phyloP scores from a whole-genome alignment of 805 yeast genomes.

The Starmerella khaoyaiensis region DNA sequence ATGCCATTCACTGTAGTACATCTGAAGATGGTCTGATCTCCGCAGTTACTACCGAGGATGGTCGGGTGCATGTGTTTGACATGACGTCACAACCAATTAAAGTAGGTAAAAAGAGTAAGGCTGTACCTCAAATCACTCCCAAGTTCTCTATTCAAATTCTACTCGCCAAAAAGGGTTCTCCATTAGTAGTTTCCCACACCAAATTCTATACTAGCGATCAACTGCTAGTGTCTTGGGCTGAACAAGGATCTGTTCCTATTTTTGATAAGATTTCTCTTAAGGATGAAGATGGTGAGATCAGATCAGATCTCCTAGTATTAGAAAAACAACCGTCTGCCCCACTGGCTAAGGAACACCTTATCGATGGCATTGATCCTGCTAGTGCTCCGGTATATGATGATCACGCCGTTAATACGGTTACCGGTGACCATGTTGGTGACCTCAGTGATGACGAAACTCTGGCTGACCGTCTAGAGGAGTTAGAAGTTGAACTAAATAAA shows the following conservation, averaged over 20 bases:
- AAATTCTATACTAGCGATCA: conserved; percentile 13
- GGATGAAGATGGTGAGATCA: conserved; percentile 24
- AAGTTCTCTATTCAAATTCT: conserved; percentile 10
- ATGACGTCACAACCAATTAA: conserved; percentile 5
- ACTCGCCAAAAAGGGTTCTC: conserved; percentile 4
- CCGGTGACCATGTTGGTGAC: conserved; percentile 28
- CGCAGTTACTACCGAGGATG: conserved; percentile 59
- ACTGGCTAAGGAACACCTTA: conserved; percentile 18
- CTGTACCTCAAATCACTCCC: conserved; percentile 8
- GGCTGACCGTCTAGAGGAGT: conserved; percentile 31
- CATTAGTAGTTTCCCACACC: conserved; percentile 8
- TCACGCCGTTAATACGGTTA: conserved; percentile 24
- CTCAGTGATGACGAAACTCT: conserved; percentile 31
- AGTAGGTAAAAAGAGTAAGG: conserved; percentile 7
- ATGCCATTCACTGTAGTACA: conserved; percentile 35
- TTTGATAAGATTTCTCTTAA: conserved; percentile 27
- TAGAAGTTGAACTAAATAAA: conserved; percentile 22
- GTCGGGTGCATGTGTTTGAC: conserved; percentile 56
- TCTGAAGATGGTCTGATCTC: conserved; percentile 26
- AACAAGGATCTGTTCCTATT: conserved; percentile 25
- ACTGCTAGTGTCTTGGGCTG: conserved; percentile 24
- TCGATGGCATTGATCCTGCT: conserved; percentile 33
- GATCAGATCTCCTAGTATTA: conserved; percentile 5
- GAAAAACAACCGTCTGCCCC: conserved; percentile 19
- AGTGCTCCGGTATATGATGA: conserved; percentile 31